These are phyloP conservation scores for Suillus clintonianus DNA, from an alignment of 768 basidiomycete species.

Conservation along the genomic window DNA sequence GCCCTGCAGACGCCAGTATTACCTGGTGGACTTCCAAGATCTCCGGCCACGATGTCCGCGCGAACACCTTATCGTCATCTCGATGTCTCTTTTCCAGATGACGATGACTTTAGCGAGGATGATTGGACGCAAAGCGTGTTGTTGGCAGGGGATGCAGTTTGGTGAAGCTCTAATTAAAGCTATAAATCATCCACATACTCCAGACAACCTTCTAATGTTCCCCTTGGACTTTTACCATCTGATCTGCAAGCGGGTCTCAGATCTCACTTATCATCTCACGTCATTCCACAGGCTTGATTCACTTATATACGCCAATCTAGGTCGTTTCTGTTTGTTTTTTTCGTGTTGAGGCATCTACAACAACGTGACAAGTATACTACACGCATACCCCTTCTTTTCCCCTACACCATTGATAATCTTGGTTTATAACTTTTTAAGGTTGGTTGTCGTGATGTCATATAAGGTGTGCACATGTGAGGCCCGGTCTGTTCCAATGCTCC, in stretches of 20 bases:
- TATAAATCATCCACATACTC: conserved; percentile 9
- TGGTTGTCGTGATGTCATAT: neutral
- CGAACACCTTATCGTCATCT: conserved; percentile 27
- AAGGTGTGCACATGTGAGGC: neutral
- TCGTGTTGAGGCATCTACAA: conserved; percentile 1
- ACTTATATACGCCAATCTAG: conserved; percentile 6
- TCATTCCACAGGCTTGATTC: conserved; percentile 8
- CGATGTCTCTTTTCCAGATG: conserved; percentile 29
- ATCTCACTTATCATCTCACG: conserved; percentile 16
- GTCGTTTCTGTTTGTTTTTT: neutral
- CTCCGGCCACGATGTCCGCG: conserved; percentile 18
- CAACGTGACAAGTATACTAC: conserved; percentile 14
- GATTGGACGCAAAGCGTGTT: conserved; percentile 79
- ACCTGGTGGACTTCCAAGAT: conserved; percentile 28
- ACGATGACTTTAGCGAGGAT: conserved; percentile 48
- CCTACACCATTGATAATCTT: conserved; percentile 6
- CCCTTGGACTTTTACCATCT: conserved; percentile 10
- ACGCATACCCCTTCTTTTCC: conserved; percentile 24
- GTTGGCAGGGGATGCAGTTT: conserved; percentile 52
- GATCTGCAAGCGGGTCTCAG: conserved; percentile 36
- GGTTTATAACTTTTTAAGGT: neutral
- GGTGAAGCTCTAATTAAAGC: conserved; percentile 20
- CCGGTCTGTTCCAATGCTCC: neutral
- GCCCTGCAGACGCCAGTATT: conserved; percentile 4
- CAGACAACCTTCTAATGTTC: conserved; percentile 5